Conservation (phyloP, 257 asterid species). For the Salvia rosmarinus region DNA sequence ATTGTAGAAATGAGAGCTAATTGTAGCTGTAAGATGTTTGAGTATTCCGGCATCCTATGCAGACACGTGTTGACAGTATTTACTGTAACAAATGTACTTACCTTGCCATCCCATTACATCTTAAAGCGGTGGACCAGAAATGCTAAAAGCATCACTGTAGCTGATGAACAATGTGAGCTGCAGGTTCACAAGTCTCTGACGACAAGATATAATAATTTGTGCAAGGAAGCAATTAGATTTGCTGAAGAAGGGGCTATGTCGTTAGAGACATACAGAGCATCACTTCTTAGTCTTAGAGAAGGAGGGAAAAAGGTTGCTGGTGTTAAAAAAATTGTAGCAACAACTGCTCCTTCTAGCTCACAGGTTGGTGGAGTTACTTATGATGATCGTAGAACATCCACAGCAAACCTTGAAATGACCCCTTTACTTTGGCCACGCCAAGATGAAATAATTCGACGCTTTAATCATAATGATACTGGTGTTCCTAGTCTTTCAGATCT, state of each 20-base stretch:
- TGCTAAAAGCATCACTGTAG: slow-evolving; percentile 57
- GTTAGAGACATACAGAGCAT: slow-evolving; percentile 65
- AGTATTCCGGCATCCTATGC: slow-evolving; percentile 81
- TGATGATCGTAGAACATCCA: slow-evolving; percentile 56
- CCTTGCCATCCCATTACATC: slow-evolving; percentile 80
- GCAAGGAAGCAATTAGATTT: slow-evolving; percentile 79
- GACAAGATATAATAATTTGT: slow-evolving; percentile 65
- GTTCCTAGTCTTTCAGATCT: slow-evolving; percentile 47
- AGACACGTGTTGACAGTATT: slow-evolving; percentile 91
- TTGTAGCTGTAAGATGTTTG: slow-evolving; percentile 93
- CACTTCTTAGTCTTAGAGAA: slow-evolving; percentile 66
- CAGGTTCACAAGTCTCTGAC: slow-evolving; percentile 57
- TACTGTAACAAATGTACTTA: slow-evolving; percentile 91
- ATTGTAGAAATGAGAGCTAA: slow-evolving; percentile 66
- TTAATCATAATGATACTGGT: slow-evolving; percentile 68
- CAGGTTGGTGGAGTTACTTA: slow-evolving; percentile 53
- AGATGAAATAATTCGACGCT: slow-evolving; percentile 39
- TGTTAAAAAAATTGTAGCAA: slow-evolving; percentile 65
- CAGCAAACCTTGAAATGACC: slow-evolving; percentile 50
- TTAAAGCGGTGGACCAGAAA: slow-evolving; percentile 91
- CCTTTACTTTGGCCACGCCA: slow-evolving; percentile 72
- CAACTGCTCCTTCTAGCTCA: slow-evolving; percentile 57
- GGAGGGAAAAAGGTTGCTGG: slow-evolving; percentile 67
- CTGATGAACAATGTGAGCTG: slow-evolving; percentile 55
- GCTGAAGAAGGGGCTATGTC: slow-evolving; percentile 85